A percentile compares a stretch with the other conserved stretches of the same genome.
These are phyloP conservation scores for Gracilaria vermiculophylla DNA, from an alignment of 23 red algal species.

Conservation along the genomic window DNA sequence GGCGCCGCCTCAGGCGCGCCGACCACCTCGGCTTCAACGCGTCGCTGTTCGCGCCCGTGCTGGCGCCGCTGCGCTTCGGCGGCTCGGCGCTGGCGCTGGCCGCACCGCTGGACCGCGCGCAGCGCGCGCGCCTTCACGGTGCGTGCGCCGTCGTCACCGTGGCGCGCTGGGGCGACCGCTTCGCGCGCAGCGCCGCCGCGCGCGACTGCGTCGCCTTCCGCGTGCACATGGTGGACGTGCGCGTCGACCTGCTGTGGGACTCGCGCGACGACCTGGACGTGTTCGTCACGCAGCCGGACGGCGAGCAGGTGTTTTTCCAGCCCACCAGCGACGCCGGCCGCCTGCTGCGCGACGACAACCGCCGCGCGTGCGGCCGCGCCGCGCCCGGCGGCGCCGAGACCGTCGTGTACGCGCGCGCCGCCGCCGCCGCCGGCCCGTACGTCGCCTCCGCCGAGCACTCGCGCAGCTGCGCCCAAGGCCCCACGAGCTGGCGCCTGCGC, in stretches of 20 bases:
- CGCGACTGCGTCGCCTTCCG: slow-evolving; percentile 39
- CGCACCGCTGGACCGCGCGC: background rate
- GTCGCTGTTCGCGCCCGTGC: background rate
- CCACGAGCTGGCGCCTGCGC: background rate
- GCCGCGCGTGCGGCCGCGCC: background rate
- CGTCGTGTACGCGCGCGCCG: background rate
- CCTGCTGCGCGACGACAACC: slow-evolving; percentile 4
- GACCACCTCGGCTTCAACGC: background rate
- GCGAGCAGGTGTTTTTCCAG: slow-evolving; percentile 5
- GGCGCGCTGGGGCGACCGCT: background rate
- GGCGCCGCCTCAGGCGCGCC: background rate
- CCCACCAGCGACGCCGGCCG: background rate
- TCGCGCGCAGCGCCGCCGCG: background rate
- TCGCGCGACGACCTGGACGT: slow-evolving; percentile 32
- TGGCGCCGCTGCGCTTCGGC: slow-evolving; percentile 13
- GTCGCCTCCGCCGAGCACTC: background rate
- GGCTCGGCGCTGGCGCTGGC: background rate
- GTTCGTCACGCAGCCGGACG: slow-evolving; percentile 29
- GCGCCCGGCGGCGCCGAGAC: background rate
- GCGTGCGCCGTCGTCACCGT: background rate
- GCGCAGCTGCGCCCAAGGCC: background rate
- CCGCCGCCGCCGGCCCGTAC: background rate
- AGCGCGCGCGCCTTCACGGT: background rate
- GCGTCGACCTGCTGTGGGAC: slow-evolving; percentile 17
- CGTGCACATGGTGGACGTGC: background rate